These are phyloP conservation scores for Isoetes taiwanensis DNA, from an alignment of 75 land plant genomes.

Conservation along the genomic window DNA sequence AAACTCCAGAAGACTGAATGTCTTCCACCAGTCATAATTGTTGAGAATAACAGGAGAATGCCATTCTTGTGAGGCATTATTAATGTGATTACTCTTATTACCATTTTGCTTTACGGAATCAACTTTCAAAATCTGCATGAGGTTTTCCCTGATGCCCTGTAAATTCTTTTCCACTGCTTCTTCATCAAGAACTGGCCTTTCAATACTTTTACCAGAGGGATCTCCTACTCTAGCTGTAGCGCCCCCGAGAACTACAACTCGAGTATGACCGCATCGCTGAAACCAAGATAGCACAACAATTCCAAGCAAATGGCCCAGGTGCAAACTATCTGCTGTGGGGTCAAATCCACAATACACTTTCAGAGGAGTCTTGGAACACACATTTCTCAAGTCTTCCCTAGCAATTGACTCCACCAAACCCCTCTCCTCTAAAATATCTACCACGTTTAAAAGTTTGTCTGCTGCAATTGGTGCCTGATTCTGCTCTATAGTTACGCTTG, in stretches of 20 bases:
- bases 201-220: conserved; percentile 89
- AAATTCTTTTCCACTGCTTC: conserved; percentile 38
- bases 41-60: conserved; percentile 39
- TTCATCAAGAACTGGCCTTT: conserved; percentile 64
- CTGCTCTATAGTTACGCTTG: too few species aligned
- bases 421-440: conserved; percentile 57
- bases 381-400: conserved; percentile 37
- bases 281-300: conserved; percentile 94
- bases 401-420: conserved; percentile 84
- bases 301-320: conserved; percentile 79
- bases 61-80: neutral
- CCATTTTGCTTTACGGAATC: neutral
- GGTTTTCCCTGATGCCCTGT: conserved; percentile 29
- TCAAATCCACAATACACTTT: conserved; percentile 95
- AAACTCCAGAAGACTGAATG: conserved; percentile 59
- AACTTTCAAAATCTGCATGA: conserved; percentile 31
- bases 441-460: too few species aligned
- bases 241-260: conserved; percentile 82
- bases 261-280: conserved; percentile 60
- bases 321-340: conserved; percentile 89
- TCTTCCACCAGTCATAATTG: conserved; percentile 98
- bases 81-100: neutral
- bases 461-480: too few species aligned
- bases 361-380: conserved; percentile 26
- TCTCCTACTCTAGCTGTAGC: conserved; percentile 95